Evolutionary conservation across 805 yeast genomes (phyloP), one percentile per base, ranked within the genome.

Genomic region (Torulaspora microellipsoides): DNA sequence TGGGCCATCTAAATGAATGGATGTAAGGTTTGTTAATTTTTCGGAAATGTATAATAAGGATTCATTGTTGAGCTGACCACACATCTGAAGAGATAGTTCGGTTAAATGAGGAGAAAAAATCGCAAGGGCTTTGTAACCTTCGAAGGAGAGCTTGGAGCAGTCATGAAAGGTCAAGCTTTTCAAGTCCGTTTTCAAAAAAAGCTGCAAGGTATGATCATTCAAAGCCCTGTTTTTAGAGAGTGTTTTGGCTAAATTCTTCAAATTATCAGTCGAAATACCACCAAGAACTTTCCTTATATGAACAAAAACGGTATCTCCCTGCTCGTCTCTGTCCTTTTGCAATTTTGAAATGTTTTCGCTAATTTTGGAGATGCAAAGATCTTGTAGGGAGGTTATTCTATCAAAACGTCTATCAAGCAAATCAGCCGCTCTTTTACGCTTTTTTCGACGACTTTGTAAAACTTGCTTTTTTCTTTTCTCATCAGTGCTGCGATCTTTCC

Each of bases 61-160:
- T 49, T 83, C 89, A 59, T 85, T 85, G 54, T 84, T 88, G 32
- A 93, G 67, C 53, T 85, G 90, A 4, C 99, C 99, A 69, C 98
- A 91, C 97, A 90, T 91, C 46, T 80, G 79, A 35, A 93, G 67
- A 0, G 82, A 82, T 34, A 93, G 61, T 1, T 71, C 62, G 51
- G 76, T 80, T 3, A 93, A 48, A 23, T 81, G 71, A 0, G 96
- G 96, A 53, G 96, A 86, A 59, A 68, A 83, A 0, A 95, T 72
- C 0, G 90, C 89, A 31, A 93, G 78, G 50, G 79, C 72, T 53
- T 77, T 75, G 48, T 82, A 73, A 0, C 93, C 76, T 47, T 77
- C 83, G 32, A 75, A 72, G 17, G 79, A 77, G 13, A 93, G 71
- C 38, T 79, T 80, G 0, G 96, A 88, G 62, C 99, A 93, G 65